Evolutionary conservation across 257 asterid genomes (phyloP), one percentile per base, ranked within the genome.

Genomic region (Gardenia jasminoides): DNA sequence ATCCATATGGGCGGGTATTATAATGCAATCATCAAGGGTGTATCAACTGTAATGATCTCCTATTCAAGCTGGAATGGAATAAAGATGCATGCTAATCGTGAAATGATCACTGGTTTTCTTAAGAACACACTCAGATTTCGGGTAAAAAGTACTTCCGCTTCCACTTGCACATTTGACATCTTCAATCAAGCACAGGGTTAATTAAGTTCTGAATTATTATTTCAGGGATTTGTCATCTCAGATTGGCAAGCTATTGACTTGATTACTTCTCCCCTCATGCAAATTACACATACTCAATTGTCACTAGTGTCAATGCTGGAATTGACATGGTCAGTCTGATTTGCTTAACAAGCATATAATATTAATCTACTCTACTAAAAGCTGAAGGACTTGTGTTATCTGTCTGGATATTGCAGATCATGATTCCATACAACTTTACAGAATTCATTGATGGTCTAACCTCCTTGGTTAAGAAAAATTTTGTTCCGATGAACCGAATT

Each of bases 21-120:
- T 28, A 72, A 87, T 78, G 76, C 97, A 17, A 76, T 92, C 80
- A 83, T 82, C 75, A 86, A 90, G 67, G 96, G 97, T 19, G 96
- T 92, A 3, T 89, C 90, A 0, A 86, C 92, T 0, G 74, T 92
- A 75, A 92, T 92, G 94, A 15, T 91, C 82, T 92, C 97, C 41
- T 92, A 92, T 80, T 89, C 97, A 8, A 92, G 97, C 79, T 87
- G 89, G 93, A 92, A 92, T 8, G 97, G 97, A 0, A 22, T 76
- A 19, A 92, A 91, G 81, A 92, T 92, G 97, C 95, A 90, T 66
- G 80, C 92, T 39, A 89, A 92, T 69, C 88, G 82, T n/a, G 84
- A 89, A 7, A 92, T 92, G 47, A 84, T 92, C 85, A 88, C 97
- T 1, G 92, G 84, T 0, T 88, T 83, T 78, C 97, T 92, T 62